Evolutionary conservation across 495 filamentous ascomycete species (phyloP).

Genomic region (Penicillium flavigenum): DNA sequence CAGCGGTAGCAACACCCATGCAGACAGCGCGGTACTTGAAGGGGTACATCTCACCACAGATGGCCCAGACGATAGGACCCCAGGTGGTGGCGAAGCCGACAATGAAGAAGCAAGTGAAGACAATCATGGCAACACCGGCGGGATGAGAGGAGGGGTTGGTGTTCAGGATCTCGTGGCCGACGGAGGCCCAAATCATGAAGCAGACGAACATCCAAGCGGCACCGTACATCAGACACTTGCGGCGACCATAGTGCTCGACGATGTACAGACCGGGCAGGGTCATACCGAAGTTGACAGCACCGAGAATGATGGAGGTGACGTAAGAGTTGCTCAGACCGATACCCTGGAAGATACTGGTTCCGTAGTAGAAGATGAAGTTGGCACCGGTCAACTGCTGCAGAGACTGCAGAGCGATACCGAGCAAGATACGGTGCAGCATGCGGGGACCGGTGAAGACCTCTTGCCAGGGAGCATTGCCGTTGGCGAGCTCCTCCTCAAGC

Average conservation of each 20-base stretch:
- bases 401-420: conserved; percentile 70
- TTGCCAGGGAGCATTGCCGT: conserved; percentile 55
- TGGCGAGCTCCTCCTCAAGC: conserved; percentile 56
- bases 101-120: conserved; percentile 73
- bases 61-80: conserved; percentile 82
- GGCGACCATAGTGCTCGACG: conserved; percentile 69
- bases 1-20: conserved; percentile 74
- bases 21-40: conserved; percentile 69
- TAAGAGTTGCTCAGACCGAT: conserved; percentile 68
- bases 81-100: conserved; percentile 64
- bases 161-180: conserved; percentile 61
- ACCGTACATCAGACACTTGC: conserved; percentile 63
- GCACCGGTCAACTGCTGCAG: conserved; percentile 72
- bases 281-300: conserved; percentile 69
- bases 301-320: conserved; percentile 72
- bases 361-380: conserved; percentile 85
- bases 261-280: conserved; percentile 73
- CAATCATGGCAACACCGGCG: conserved; percentile 72
- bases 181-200: conserved; percentile 73
- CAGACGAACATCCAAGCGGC: conserved; percentile 68
- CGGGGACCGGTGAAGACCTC: conserved; percentile 69
- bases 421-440: conserved; percentile 69
- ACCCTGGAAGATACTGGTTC: conserved; percentile 68
- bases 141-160: conserved; percentile 50
- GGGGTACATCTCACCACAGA: conserved; percentile 80